These are phyloP conservation scores for Citrus trifoliata DNA, from an alignment of 345 rosid species.

Conservation along the genomic window DNA sequence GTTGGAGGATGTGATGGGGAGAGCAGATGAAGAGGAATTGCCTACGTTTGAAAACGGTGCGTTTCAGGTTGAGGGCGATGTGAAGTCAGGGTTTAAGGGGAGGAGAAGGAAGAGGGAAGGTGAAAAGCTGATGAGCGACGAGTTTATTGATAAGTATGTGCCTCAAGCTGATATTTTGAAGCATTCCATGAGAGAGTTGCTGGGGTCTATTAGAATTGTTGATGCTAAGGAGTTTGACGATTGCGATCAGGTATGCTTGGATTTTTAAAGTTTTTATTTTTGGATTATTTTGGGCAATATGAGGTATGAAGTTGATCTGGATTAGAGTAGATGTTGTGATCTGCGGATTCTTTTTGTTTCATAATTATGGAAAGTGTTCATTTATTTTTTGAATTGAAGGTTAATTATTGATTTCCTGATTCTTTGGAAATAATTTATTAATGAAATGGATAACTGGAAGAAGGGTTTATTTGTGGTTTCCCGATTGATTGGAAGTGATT, in stretches of 20 bases:
- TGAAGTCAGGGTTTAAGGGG: constrained; percentile 15
- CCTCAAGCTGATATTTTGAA: constrained; percentile 40
- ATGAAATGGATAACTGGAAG: background rate
- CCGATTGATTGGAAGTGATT: background rate
- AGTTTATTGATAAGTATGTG: constrained; percentile 44
- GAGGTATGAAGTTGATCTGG: background rate
- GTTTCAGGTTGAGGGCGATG: constrained; percentile 49
- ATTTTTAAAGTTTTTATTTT: background rate
- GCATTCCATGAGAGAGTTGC: constrained; percentile 67
- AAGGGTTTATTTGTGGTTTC: background rate
- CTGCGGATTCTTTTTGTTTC: background rate
- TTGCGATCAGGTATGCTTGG: constrained; percentile 72
- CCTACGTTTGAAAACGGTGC: constrained; percentile 72
- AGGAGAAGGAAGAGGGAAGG: background rate
- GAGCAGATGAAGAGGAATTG: constrained; percentile 73
- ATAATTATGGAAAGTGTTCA: background rate
- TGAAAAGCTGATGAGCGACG: constrained; percentile 42
- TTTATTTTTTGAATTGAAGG: background rate
- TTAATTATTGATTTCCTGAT: background rate
- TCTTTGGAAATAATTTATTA: constrained; percentile 3
- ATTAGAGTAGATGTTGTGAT: background rate
- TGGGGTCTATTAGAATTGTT: constrained; percentile 57
- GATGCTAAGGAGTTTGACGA: constrained; percentile 35
- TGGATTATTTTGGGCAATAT: background rate
- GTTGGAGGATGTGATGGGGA: constrained; percentile 70